Evolutionary conservation across 2,329 filamentous ascomycete species (phyloP).

Genomic region (Arthrobotrys conoides): DNA sequence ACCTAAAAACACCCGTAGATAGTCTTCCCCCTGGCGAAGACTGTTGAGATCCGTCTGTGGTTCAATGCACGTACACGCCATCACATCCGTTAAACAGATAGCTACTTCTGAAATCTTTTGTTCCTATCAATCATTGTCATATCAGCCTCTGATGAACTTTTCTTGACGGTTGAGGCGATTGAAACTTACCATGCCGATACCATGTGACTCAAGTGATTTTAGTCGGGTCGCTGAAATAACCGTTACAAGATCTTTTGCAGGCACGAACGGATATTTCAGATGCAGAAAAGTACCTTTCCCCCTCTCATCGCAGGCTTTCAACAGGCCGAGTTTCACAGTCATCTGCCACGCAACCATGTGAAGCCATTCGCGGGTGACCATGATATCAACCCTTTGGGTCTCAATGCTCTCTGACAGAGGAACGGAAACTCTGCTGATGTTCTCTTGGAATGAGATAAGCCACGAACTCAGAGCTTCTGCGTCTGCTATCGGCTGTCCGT

Average conservation of each 20-base stretch:
- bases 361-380: constrained; percentile 13
- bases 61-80: not conserved
- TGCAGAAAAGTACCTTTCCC: not conserved
- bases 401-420: constrained; percentile 14
- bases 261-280: constrained; percentile 11
- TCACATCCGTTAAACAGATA: constrained; percentile 14
- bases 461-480: not conserved
- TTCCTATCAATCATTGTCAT: not conserved
- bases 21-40: not conserved
- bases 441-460: constrained; percentile 16
- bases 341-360: constrained; percentile 22
- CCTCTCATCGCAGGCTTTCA: not conserved
- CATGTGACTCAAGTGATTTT: constrained; percentile 13
- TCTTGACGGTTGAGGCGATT: not conserved
- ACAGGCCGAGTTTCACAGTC: not conserved
- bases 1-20: constrained; percentile 7
- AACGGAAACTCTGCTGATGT: constrained; percentile 1
- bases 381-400: constrained; percentile 15
- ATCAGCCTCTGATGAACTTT: not conserved
- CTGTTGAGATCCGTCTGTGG: not conserved
- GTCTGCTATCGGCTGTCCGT: not conserved
- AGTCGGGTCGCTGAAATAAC: not conserved
- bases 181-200: constrained; percentile 22
- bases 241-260: constrained; percentile 8
- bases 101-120: constrained; percentile 23